Conservation (phyloP, 2,329 filamentous ascomycete genomes). For the Fusarium pilosicola region DNA sequence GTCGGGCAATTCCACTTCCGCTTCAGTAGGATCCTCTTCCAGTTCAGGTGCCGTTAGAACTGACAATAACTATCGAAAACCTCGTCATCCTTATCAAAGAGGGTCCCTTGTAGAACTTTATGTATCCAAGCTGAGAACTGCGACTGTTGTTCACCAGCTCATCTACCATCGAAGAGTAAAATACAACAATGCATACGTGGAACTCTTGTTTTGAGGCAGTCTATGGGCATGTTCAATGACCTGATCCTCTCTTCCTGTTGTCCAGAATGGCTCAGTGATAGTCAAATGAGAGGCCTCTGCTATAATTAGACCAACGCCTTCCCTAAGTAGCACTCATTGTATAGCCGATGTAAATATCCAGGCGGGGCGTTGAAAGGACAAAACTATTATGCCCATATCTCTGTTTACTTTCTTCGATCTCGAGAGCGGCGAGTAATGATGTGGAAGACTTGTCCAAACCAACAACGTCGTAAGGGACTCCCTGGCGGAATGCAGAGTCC, state of each 20-base stretch:
- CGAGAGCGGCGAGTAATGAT: neutral
- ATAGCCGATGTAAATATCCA: neutral
- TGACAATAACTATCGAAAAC: neutral
- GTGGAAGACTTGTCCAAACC: neutral
- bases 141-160: neutral
- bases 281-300: neutral
- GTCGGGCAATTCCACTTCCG: neutral
- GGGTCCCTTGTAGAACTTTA: neutral
- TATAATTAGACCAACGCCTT: neutral
- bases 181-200: neutral
- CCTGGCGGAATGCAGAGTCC: neutral
- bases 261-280: neutral
- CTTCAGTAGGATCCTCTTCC: no score
- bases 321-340: neutral
- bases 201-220: neutral
- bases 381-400: neutral
- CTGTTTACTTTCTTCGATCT: neutral
- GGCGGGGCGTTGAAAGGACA: neutral
- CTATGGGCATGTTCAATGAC: neutral
- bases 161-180: neutral
- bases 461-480: neutral
- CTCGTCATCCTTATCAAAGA: neutral
- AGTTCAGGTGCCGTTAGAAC: neutral
- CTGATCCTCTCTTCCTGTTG: neutral
- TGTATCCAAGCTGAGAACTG: neutral